A percentile compares a stretch with the other conserved stretches of the same genome.
These are phyloP conservation scores for Beauveria sp. DNA, from an alignment of 2,329 filamentous ascomycete species.

Conservation along the genomic window DNA sequence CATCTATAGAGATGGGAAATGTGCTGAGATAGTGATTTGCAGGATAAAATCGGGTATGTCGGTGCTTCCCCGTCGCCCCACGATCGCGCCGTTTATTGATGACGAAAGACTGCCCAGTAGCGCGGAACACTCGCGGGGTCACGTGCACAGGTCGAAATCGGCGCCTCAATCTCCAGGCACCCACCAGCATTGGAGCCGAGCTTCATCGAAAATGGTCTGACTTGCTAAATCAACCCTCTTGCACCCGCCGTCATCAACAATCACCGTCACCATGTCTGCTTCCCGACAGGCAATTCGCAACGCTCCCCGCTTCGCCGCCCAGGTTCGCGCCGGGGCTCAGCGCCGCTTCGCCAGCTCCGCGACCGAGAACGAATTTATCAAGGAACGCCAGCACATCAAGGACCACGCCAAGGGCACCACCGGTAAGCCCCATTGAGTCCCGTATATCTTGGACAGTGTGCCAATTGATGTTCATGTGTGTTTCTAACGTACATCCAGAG, in stretches of 20 bases:
- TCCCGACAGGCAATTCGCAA: conserved; percentile 54
- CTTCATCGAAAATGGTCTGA: conserved; percentile 27
- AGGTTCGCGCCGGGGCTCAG: conserved; percentile 54
- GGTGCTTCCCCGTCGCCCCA: neutral
- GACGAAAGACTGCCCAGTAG: neutral
- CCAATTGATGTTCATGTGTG: conserved; percentile 15
- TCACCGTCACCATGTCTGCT: conserved; percentile 49
- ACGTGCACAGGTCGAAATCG: conserved; percentile 7
- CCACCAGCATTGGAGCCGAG: conserved; percentile 23
- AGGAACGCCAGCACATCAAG: conserved; percentile 84
- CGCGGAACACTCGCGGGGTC: conserved; percentile 9
- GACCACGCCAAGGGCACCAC: conserved; percentile 79
- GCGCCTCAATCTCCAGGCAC: conserved; percentile 10
- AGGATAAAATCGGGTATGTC: neutral
- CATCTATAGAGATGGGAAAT: neutral
- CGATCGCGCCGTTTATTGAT: conserved; percentile 5
- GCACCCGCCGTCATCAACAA: conserved; percentile 18
- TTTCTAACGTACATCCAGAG: conserved; percentile 47
- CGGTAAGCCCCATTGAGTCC: conserved; percentile 48
- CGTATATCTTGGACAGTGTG: neutral
- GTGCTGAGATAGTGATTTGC: neutral
- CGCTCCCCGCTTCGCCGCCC: conserved; percentile 54
- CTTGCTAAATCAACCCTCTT: conserved; percentile 21
- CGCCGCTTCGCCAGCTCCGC: conserved; percentile 65
- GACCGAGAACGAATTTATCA: conserved; percentile 87